A percentile compares a stretch with the other conserved stretches of the same genome.
phyloP scores from a whole-genome alignment of 257 asterid genomes.

The Fraxinus quadrangulata region DNA sequence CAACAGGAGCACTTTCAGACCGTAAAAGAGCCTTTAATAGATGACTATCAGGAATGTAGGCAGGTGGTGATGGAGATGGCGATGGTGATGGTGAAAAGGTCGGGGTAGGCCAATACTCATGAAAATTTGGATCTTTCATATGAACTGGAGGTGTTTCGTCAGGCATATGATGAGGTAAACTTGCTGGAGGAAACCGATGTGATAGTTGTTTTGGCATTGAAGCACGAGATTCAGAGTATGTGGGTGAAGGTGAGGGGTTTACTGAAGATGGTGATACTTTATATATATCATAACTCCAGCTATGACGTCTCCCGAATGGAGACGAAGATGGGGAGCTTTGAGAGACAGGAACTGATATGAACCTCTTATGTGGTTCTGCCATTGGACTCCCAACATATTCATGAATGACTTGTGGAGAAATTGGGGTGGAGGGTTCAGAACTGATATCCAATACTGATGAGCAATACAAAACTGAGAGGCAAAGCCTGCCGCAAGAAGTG shows the following conservation, averaged over 20 bases:
- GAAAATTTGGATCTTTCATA: constrained; percentile 52
- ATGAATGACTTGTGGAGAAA: constrained; percentile 72
- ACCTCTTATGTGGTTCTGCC: constrained; percentile 84
- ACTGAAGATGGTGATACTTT: constrained; percentile 69
- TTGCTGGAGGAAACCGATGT: constrained; percentile 58
- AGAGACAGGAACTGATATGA: constrained; percentile 57
- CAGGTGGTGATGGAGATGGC: constrained; percentile 51
- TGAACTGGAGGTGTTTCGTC: constrained; percentile 47
- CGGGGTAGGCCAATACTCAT: constrained; percentile 75
- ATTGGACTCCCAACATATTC: constrained; percentile 92
- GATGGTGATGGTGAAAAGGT: constrained; percentile 42
- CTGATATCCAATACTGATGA: constrained; percentile 58
- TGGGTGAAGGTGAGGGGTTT: constrained; percentile 72
- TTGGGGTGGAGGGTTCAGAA: constrained; percentile 81
- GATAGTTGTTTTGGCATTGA: constrained; percentile 38
- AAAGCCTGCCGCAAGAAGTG: constrained; percentile 80
- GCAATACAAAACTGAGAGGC: constrained; percentile 77
- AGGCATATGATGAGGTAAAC: constrained; percentile 48
- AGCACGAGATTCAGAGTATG: constrained; percentile 68
- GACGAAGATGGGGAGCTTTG: constrained; percentile 60
- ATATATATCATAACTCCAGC: constrained; percentile 83
- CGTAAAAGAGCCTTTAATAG: constrained; percentile 57
- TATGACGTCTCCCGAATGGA: constrained; percentile 75
- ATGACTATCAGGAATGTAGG: constrained; percentile 39
- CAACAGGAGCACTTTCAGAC: constrained; percentile 79